Base-by-base conservation (phyloP, 768 basidiomycete species). In the Exsudoporus frostii region DNA sequence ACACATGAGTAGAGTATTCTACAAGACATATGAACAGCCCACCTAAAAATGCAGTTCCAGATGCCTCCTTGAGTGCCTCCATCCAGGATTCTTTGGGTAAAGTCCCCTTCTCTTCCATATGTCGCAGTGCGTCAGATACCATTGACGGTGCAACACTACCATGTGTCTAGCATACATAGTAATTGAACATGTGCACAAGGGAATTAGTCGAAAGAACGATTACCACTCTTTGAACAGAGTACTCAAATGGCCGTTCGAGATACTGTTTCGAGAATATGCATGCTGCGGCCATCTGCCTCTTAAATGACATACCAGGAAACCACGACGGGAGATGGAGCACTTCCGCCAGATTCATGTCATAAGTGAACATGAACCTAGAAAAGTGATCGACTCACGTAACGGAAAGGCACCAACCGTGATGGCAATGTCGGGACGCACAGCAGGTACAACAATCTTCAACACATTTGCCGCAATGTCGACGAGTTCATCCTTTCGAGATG, bases 41-140 rank as follows among this genome's bases (percentile, higher is more conserved):
- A 59, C 57, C 58, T 5, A 54, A 17, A 22, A 60, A 45, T 0
- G 33, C 57, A 1, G 13, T 55, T 15, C 36, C 57, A 20, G 48
- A 38, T 3, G 29, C 48, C 6, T 46, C 43, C 36, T 48, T 51
- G 24, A 59, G 52, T 1, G 13, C 19, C 0, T 20, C 13, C 30
- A 43, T 50, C 52, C 41, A 48, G 7, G n/a, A 37, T 34, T 55
- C 19, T 1, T 50, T 45, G 0, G 56, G 34, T 0, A 20, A 7
- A 1, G 4, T 25, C 5, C 36, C 48, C 22, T 44, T 54, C 2
- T 38, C 48, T 24, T 58, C 45, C 6, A 39, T 9, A 1, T 29
- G 3, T 13, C 20, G 40, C 40, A 59, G 7, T 17, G 39, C 44
- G n/a, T 58, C 57, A 1, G 27, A 24, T 13, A 53, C 47, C 50